Conservation (phyloP, 371 early-diverging fungal genomes). For the Lichtheimia ramosa region DNA sequence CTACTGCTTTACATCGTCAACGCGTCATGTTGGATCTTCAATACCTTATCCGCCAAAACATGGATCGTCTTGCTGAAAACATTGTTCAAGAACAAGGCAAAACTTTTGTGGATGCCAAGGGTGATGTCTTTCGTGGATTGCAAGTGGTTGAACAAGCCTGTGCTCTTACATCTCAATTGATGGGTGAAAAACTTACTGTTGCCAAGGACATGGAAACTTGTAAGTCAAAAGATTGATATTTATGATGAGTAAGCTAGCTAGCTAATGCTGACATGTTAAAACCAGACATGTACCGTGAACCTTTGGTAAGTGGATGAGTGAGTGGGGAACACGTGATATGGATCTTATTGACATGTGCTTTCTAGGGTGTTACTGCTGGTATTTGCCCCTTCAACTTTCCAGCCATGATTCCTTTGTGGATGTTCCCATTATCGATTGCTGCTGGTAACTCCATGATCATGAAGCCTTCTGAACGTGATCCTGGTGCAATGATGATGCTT, state of each 20-base stretch:
- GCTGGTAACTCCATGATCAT: constrained; percentile 88
- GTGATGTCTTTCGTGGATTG: constrained; percentile 87
- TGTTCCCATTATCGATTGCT: constrained; percentile 94
- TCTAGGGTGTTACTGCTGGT: constrained; percentile 88
- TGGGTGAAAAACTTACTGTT: constrained; percentile 88
- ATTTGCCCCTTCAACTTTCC: constrained; percentile 98
- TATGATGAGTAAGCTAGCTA: background rate
- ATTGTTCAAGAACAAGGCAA: constrained; percentile 95
- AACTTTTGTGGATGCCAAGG: constrained; percentile 91
- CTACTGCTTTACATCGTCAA: constrained; percentile 83
- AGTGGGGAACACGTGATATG: too few relatives aligned
- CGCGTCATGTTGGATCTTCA: constrained; percentile 93
- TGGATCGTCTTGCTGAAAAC: constrained; percentile 80
- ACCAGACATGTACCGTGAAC: constrained; percentile 84
- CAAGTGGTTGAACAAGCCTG: constrained; percentile 94
- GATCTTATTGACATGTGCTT: too few relatives aligned
- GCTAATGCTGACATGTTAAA: background rate
- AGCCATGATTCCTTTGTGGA: constrained; percentile 96
- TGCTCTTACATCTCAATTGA: constrained; percentile 71
- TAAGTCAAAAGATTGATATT: constrained; percentile 21
- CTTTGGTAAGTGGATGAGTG: constrained; percentile 48
- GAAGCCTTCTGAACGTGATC: constrained; percentile 96
- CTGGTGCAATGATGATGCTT: constrained; percentile 93
- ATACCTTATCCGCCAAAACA: constrained; percentile 81
- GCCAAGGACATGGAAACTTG: constrained; percentile 95